A percentile compares a stretch with the other conserved stretches of the same genome.
Evolutionary conservation across 768 basidiomycete species (phyloP).

Genomic region (Gymnopilus dilepis): DNA sequence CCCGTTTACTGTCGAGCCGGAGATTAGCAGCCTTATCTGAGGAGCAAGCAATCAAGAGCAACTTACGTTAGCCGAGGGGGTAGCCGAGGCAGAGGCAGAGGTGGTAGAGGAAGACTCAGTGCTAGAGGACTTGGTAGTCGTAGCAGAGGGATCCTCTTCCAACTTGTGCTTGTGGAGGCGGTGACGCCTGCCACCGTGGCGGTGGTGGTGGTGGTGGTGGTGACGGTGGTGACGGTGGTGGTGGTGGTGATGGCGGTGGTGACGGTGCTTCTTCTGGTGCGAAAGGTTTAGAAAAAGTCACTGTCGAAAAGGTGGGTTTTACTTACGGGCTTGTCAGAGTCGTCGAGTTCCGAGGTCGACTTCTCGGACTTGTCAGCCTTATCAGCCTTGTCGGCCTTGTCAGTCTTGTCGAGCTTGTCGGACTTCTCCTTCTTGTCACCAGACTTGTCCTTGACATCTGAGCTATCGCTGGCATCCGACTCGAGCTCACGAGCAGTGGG

Average conservation of each 20-base stretch:
- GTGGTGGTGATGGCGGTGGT: background rate
- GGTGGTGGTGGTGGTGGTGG: background rate
- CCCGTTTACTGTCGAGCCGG: background rate
- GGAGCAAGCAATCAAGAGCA: background rate
- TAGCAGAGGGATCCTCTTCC: conserved; percentile 5
- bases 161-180: conserved; percentile 8
- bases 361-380: background rate
- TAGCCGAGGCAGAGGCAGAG: background rate
- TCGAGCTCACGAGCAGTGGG: background rate
- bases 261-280: conserved; percentile 1
- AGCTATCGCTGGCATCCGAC: background rate
- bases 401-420: background rate
- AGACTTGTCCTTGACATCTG: background rate
- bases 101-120: background rate
- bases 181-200: conserved; percentile 2
- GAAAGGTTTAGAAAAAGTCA: background rate
- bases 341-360: background rate
- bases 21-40: background rate
- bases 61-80: background rate
- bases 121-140: background rate
- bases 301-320: background rate
- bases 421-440: background rate
- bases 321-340: conserved; percentile 3
- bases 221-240: background rate
- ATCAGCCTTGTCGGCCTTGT: background rate